Evolutionary conservation across 192 early-diverging fungal species (phyloP), one percentile per base, ranked within the genome.

Genomic region (Phycomyces nitens): DNA sequence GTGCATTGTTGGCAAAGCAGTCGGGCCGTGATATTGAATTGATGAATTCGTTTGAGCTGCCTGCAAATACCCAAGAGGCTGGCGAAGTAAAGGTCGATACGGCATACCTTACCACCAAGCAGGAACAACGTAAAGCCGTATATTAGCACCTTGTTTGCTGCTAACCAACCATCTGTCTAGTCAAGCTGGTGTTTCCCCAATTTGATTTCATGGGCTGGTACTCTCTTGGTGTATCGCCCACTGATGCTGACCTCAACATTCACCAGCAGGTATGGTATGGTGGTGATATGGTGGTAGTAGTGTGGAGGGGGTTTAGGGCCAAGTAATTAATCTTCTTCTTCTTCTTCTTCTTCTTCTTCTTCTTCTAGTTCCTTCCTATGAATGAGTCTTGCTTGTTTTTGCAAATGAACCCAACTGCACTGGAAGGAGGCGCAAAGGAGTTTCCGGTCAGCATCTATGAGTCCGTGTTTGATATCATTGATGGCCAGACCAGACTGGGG

Each of bases 151-250:
- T n/a, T n/a, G n/a, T n/a, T n/a, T n/a, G n/a, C n/a, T n/a, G n/a
- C 23, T n/a, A 38, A 53, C 16, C 15, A 5, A 16, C n/a, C 20
- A 34, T 22, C 62, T 16, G 5, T 18, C 43, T 29, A 93, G 91
- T 90, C 60, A 81, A 83, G 39, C 89, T 90, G 71, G 93, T 94
- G 18, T 94, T 93, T 70, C 91, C 90, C 1, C 76, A 80, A 18
- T 85, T 86, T 41, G 93, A 94, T 58, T 81, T 93, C 57, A 74
- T 94, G 24, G 93, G 93, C 8, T 94, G 93, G 93, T 94, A 94
- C 58, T 77, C 88, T 5, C 72, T 86, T n/a, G 90, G 89, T 1
- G 50, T 61, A 5, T 60, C 60, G 11, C 90, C 92, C 5, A 82
- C 88, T 11, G 70, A 73, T 38, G 52, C 70, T 5, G 89, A 92